Evolutionary conservation across 805 yeast genomes (phyloP), one percentile per base, ranked within the genome.

Genomic region (Myxozyma mucilagina): DNA sequence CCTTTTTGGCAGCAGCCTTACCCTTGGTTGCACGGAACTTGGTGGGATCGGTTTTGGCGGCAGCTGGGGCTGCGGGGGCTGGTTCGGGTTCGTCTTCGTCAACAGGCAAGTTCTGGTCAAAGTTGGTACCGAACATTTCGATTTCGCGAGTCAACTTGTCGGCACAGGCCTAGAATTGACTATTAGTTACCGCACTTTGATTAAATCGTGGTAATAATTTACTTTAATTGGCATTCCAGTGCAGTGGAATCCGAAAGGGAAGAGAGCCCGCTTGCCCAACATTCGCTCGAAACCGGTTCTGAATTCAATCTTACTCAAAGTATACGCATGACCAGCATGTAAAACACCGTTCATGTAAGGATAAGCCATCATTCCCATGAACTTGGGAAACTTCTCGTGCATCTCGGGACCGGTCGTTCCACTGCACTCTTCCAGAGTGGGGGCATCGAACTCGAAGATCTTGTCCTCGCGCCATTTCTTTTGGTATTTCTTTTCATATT

Each of bases 301-400:
- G 73, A 87, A 94, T 75, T 94, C 99, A 55, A 85, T 93, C 78
- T 94, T 94, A 56, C 97, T 90, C 66, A 93, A 80, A 41, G 98
- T 94, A 80, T 93, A 94, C 69, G 91, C 85, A 76, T 94, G 99
- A 62, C 99, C 99, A 53, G 97, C 97, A 70, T 94, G 99, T 67
- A 94, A 80, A 53, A 89, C 94, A 80, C 99, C 99, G 76, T 94
- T 94, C 97, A 93, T 93, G 77, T 94, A 94, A 47, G 99, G 99
- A 73, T 90, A 94, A 10, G 99, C 98, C 97, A 94, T 92, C 53
- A 96, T 87, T 29, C 90, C 82, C 80, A 90, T 87, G 78, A 82
- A 88, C 75, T 94, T 94, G 59, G 98, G 98, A 74, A 87, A 81
- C 70, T 85, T 82, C 63, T 79, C 81, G 70, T 89, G 90, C 64